A percentile compares a stretch with the other conserved stretches of the same genome.
phyloP scores from a whole-genome alignment of 2,329 filamentous ascomycete species.

The Teratosphaeria gauchensis region DNA sequence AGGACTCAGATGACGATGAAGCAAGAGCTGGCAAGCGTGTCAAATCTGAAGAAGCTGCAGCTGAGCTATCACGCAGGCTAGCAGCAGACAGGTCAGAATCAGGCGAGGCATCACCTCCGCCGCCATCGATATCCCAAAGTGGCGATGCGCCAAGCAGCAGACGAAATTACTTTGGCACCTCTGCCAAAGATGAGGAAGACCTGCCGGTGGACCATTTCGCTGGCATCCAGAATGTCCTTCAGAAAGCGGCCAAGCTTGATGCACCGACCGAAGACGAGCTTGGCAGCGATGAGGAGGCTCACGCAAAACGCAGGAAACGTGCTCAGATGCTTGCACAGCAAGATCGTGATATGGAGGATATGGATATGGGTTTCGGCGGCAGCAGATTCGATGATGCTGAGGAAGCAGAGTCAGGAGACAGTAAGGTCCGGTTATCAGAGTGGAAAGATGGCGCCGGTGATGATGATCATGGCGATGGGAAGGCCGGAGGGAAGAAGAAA shows the following conservation, averaged over 20 bases:
- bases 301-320: slow-evolving; percentile 47
- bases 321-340: slow-evolving; percentile 59
- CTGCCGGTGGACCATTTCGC: slow-evolving; percentile 16
- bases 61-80: neutral
- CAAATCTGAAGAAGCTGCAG: neutral
- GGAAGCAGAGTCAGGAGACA: slow-evolving; percentile 54
- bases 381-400: slow-evolving; percentile 82
- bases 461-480: slow-evolving; percentile 45
- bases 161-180: slow-evolving; percentile 30
- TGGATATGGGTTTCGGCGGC: slow-evolving; percentile 90
- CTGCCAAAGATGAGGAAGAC: slow-evolving; percentile 7
- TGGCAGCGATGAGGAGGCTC: slow-evolving; percentile 34
- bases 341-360: slow-evolving; percentile 75
- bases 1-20: slow-evolving; percentile 22
- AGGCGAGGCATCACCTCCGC: neutral
- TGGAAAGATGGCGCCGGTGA: slow-evolving; percentile 49
- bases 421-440: slow-evolving; percentile 56
- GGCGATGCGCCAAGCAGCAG: neutral
- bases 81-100: slow-evolving; percentile 3
- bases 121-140: neutral
- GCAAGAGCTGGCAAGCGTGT: neutral
- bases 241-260: slow-evolving; percentile 57
- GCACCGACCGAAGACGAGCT: slow-evolving; percentile 35
- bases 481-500: slow-evolving; percentile 60
- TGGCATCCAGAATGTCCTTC: slow-evolving; percentile 41